phyloP scores from a whole-genome alignment of 2,329 filamentous ascomycete species.

The Apiospora arundinis region DNA sequence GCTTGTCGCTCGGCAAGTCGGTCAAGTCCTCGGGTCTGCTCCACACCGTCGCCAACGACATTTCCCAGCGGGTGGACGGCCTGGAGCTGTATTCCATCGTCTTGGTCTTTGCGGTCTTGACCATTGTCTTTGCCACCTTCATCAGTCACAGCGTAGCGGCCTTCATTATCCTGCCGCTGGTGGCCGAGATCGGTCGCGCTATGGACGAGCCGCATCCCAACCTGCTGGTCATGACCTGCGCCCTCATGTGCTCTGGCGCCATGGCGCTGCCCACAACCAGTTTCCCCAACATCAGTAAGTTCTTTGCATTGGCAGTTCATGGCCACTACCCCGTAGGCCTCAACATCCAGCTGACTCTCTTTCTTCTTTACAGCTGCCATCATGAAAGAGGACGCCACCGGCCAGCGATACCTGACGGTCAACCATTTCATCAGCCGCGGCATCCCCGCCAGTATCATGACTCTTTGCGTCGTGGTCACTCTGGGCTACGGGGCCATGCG shows the following conservation, averaged over 20 bases:
- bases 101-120: slow-evolving; percentile 82
- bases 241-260: slow-evolving; percentile 96
- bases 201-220: slow-evolving; percentile 95
- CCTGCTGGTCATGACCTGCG: slow-evolving; percentile 90
- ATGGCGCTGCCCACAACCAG: slow-evolving; percentile 97
- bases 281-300: slow-evolving; percentile 99
- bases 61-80: slow-evolving; percentile 75
- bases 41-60: slow-evolving; percentile 81
- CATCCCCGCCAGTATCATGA: slow-evolving; percentile 83
- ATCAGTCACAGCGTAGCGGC: slow-evolving; percentile 98
- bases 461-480: slow-evolving; percentile 82
- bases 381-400: slow-evolving; percentile 98
- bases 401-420: slow-evolving; percentile 88
- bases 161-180: slow-evolving; percentile 90
- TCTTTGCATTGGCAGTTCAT: not conserved
- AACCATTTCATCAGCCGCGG: slow-evolving; percentile 96
- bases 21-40: slow-evolving; percentile 92
- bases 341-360: slow-evolving; percentile 50
- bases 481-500: slow-evolving; percentile 92
- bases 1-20: slow-evolving; percentile 89
- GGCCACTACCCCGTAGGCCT: not conserved
- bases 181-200: slow-evolving; percentile 80
- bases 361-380: slow-evolving; percentile 69
- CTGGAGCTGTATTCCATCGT: slow-evolving; percentile 87
- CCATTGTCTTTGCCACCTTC: slow-evolving; percentile 93